Base-by-base conservation (phyloP, 2,329 filamentous ascomycete genomes). In the Pyrenochaeta sp. region DNA sequence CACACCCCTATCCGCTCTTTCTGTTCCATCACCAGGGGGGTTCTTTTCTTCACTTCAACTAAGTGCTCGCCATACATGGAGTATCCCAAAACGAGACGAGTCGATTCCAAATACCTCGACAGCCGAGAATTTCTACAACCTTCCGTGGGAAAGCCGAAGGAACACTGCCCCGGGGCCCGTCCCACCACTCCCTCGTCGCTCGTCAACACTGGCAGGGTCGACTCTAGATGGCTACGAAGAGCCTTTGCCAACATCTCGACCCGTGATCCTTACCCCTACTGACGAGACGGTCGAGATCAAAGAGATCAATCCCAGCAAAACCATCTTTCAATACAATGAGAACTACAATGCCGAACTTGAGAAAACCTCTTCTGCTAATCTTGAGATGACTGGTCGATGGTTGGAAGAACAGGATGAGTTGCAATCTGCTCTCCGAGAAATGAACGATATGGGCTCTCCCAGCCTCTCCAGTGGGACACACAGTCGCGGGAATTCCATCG, bases 101-200 rank as follows among this genome's bases (percentile, higher is more conserved):
- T 67, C 68, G 3, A 84, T 84, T 1, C 91, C 91, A 1, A 93
- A 90, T 0, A 96, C 93, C 1, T 90, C 90, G 20, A 91, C 88
- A n/a, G 93, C 93, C 7, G 90, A 96, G 67, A 84, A 88, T 51
- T 97, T 96, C 63, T 97, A 97, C 74, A 86, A 87, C 51, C 81
- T 87, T 19, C 91, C 92, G 3, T 96, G 91, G 87, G 53, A 60
- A 68, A 76, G 36, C 37, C 55, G 60, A 40, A 60, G 59, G 34
- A 63, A 63, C 24, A 63, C 58, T 19, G 54, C 58, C 19, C 53
- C 51, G 8, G 48, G 49, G 15, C 49, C 52, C 10, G 26, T 51
- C 17, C 51, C 57, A 42, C 30, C 51, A 24, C 40, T 55, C 14
- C 51, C 54, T 9, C 41, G 60, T 32, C 61, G 60, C 21, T 49